Base-by-base conservation (phyloP, 139 green algal genomes). In the Chlorella sorokiniana region DNA sequence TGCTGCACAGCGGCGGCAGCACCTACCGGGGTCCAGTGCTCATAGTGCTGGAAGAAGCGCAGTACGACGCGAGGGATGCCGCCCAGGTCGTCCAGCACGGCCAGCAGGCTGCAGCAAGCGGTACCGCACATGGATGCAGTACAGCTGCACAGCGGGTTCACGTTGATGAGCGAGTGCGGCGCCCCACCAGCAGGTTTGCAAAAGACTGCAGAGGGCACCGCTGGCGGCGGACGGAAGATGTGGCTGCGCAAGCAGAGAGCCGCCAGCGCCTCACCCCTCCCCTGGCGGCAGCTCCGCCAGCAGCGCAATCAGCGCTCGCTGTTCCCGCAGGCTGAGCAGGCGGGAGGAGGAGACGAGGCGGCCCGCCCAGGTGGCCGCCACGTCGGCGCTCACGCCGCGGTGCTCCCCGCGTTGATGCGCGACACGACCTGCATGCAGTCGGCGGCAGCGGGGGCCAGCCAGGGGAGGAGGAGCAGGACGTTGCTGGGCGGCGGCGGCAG, bases 1-100 rank as follows among this genome's bases (percentile, higher is more conserved):
- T n/a, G n/a, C n/a, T n/a, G n/a, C n/a, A n/a, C n/a, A n/a, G n/a
- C n/a, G n/a, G n/a, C n/a, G n/a, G n/a, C n/a, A n/a, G n/a, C 48
- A 59, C 48, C 48, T 16, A 74, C 68, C 41, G 68, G 68, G 3
- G 68, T 74, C 10, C 35, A 56, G 1, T 81, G 81, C 56, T 91
- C 86, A 54, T 91, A 93, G 84, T 92, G 89, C 29, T 86, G 1
- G 40, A 83, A 87, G 70, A 91, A 91, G 68, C 89, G 83, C 33
- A 75, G 48, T 23, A 91, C 69, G 23, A 93, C 54, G 38, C 74
- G 56, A 4, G 56, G 33, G 10, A 92, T 52, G 63, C 87, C 88
- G 35, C 89, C 89, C 65, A 92, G 48, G 1, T 78, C 81, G 20
- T 85, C 71, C 73, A 91, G 38, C 35, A 92, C 48, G 25, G 27